Evolutionary conservation across 169 alveolate genomes (phyloP), one percentile per base, ranked within the genome.

Genomic region (Babesia caballi): DNA sequence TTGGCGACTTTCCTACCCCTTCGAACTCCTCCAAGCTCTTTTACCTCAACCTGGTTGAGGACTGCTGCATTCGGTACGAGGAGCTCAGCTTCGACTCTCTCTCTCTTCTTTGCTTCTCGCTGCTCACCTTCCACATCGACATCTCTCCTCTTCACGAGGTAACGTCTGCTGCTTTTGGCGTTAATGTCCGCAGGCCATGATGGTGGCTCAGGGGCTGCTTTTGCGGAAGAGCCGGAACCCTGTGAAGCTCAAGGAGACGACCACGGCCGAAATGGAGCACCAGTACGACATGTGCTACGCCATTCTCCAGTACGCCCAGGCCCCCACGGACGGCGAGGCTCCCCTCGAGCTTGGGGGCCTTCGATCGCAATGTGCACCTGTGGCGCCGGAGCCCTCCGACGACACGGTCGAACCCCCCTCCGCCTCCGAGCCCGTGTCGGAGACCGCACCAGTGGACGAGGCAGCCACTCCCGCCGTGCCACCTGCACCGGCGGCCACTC

Each of bases 31-130:
- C 27, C 47, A 60, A 70, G 71, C 36, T 81, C 59, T 81, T 60
- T 53, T 81, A 49, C 52, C 52, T 66, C 41, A 81, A 81, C 46
- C 73, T 81, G 33, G 33, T 81, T 19, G 88, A 81, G 51, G 88
- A 81, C 56, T 70, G 78, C 46, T 81, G 84, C 63, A 49, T 51
- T 15, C 51, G 65, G 8, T 58, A 27, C 28, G 80, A 59, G 14
- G 63, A 66, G 40, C 54, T 57, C 19, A 72, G 71, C 25, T 51
- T 33, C 25, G 67, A 28, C 14, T 25, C 61, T 4, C 19, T 65
- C 17, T 44, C 49, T 15, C 57, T 44, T 5, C 15, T 81, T 0
- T 9, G 65, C 11, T 81, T 61, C 33, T 58, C 88, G 11, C 56
- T 81, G 23, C 66, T 81, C 1, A 74, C 83, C n/a, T 52, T 74